A percentile compares a stretch with the other conserved stretches of the same genome.
These are phyloP conservation scores for Aspergillus eucalypticola DNA, from an alignment of 2,329 filamentous ascomycete genomes.

Conservation along the genomic window DNA sequence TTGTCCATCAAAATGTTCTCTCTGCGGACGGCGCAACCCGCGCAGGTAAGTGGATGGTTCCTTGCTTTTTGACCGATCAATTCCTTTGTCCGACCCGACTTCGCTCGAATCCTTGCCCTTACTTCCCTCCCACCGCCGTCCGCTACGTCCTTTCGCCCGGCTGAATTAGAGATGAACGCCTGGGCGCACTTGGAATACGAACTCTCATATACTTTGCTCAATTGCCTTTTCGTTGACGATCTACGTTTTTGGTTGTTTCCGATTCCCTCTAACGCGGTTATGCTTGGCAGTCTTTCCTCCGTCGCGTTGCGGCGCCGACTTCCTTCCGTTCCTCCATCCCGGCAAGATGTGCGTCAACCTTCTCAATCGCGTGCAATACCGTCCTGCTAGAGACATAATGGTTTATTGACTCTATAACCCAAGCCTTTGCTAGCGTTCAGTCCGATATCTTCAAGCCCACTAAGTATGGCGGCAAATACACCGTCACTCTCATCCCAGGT, in stretches of 20 bases:
- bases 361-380: neutral
- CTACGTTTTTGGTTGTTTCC: neutral
- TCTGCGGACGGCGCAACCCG: conserved; percentile 41
- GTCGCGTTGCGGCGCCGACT: conserved; percentile 52
- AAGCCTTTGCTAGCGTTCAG: conserved; percentile 75
- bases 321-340: conserved; percentile 54
- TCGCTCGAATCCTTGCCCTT: conserved; percentile 34
- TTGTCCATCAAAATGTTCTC: conserved; percentile 41
- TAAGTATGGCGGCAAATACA: conserved; percentile 99
- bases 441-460: conserved; percentile 98
- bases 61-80: neutral
- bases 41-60: conserved; percentile 37
- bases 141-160: conserved; percentile 37
- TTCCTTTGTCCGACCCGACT: neutral
- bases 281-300: conserved; percentile 57
- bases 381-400: conserved; percentile 1
- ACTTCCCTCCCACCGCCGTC: conserved; percentile 41
- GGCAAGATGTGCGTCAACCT: conserved; percentile 54
- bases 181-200: too few relatives aligned
- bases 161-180: conserved; percentile 21
- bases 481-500: conserved; percentile 95
- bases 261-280: conserved; percentile 39
- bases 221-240: neutral
- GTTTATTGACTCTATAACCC: conserved; percentile 24
- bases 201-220: neutral